Evolutionary conservation across 495 filamentous ascomycete species (phyloP), one percentile per base, ranked within the genome.

Genomic region (Daldinia vernicosa): DNA sequence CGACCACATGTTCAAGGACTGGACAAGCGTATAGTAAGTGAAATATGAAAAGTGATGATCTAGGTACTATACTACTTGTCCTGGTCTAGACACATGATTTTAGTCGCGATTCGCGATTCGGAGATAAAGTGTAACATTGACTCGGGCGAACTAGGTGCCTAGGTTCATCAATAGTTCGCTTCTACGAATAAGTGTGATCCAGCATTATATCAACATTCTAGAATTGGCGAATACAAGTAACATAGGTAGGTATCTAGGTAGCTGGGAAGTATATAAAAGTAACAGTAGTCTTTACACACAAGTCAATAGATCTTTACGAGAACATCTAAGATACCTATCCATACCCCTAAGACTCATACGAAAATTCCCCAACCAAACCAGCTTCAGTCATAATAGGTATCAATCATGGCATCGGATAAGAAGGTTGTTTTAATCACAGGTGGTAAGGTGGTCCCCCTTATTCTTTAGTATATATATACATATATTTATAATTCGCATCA

Each of bases 381-480:
- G 33, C 33, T 35, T 1, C 3, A 35, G 12, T 35, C 33, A 35
- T 35, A 52, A 9, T 3, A n/a, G n/a, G n/a, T 51, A n/a, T 51
- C 6, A 35, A 73, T 39, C 27, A 78, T 78, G 76, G 65, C 74
- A 53, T 60, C 72, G 0, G 69, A 73, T 17, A 78, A 71, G 71
- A 76, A 76, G 26, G 56, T 78, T 22, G 47, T 78, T 11, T 26
- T 78, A 7, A 54, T 78, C 47, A 76, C 76, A 5, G 76, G 74
- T 51, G 75, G 75, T 77, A 57, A 67, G 74, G 50, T 24, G 11
- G 2, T 15, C 35, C 24, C 2, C n/a, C 58, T 14, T 12, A 11
- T 14, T 14, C 26, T 6, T 35, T 1, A 30, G 22, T 24, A 51
- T 17, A 45, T 32, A 6, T 30, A 7, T 39, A 26, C 19, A 2